These are phyloP conservation scores for Kwoniella newhampshirensis DNA, from an alignment of 768 basidiomycete species.

Conservation along the genomic window DNA sequence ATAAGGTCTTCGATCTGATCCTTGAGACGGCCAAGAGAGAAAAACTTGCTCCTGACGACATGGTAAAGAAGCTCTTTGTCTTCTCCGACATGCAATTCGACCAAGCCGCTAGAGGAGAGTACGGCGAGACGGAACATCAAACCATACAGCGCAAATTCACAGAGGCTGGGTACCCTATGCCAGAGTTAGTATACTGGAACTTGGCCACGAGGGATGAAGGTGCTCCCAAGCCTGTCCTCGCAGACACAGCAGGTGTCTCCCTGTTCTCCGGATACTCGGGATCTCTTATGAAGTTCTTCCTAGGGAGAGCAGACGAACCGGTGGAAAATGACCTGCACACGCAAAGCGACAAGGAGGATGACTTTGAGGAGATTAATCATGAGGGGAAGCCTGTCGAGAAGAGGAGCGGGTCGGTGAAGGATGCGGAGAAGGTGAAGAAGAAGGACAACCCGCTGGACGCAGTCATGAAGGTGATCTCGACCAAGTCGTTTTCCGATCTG, in stretches of 20 bases:
- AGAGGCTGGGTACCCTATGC: constrained; percentile 68
- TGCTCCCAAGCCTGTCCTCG: constrained; percentile 58
- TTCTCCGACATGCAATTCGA: constrained; percentile 83
- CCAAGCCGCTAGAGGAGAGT: constrained; percentile 23
- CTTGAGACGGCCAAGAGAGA: constrained; percentile 64
- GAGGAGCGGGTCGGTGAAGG: constrained; percentile 3
- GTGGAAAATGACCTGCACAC: too few species aligned
- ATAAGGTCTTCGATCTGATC: constrained; percentile 58
- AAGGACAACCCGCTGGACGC: constrained; percentile 25
- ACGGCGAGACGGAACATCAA: constrained; percentile 66
- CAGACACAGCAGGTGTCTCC: constrained; percentile 64
- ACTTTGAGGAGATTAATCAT: constrained; percentile 6
- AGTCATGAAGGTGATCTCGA: constrained; percentile 22
- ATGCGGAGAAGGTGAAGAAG: constrained; percentile 19
- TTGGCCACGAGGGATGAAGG: constrained; percentile 19
- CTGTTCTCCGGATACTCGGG: constrained; percentile 70
- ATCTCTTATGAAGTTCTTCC: constrained; percentile 69
- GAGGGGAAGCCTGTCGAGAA: constrained; percentile 13
- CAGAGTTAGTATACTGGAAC: constrained; percentile 74
- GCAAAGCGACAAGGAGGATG: constrained; percentile 15
- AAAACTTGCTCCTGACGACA: constrained; percentile 65
- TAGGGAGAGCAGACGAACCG: constrained; percentile 57
- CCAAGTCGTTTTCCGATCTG: constrained; percentile 24
- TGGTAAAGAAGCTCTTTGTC: constrained; percentile 73
- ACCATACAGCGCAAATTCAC: constrained; percentile 61